Conservation (phyloP, 768 basidiomycete species). For the Leccinum aurantiacum region DNA sequence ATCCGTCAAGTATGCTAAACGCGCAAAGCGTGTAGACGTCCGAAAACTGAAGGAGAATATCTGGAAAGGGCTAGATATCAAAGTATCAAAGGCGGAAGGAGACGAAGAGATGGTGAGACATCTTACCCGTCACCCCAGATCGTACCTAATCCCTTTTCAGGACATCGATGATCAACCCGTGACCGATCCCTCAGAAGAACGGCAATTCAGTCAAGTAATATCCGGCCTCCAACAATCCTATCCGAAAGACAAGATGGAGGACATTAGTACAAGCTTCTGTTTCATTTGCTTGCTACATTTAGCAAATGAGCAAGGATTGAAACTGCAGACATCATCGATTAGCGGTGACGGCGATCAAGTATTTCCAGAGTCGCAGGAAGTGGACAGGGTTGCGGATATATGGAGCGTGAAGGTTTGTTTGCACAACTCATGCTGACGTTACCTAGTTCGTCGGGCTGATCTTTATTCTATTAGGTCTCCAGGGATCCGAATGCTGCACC, state of each 20-base stretch:
- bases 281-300: conserved; percentile 97
- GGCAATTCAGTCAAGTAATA: conserved; percentile 80
- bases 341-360: conserved; percentile 40
- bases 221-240: conserved; percentile 78
- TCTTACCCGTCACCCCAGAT: not conserved
- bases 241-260: conserved; percentile 92
- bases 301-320: conserved; percentile 94
- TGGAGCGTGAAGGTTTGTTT: conserved; percentile 70
- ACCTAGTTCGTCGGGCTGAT: not conserved
- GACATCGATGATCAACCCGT: conserved; percentile 51
- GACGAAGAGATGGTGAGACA: conserved; percentile 54
- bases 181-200: conserved; percentile 65
- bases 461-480: conserved; percentile 37
- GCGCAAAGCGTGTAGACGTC: conserved; percentile 96
- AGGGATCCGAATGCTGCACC: conserved; percentile 40
- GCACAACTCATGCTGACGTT: not conserved
- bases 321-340: conserved; percentile 56
- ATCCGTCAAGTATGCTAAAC: conserved; percentile 90
- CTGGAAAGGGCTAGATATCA: conserved; percentile 89
- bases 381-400: conserved; percentile 62
- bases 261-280: conserved; percentile 98
- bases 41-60: conserved; percentile 97
- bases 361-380: conserved; percentile 34
- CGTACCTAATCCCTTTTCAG: conserved; percentile 32
- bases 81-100: conserved; percentile 44